Conservation (phyloP, 305 asterid species). For the Rubia peregrina region DNA sequence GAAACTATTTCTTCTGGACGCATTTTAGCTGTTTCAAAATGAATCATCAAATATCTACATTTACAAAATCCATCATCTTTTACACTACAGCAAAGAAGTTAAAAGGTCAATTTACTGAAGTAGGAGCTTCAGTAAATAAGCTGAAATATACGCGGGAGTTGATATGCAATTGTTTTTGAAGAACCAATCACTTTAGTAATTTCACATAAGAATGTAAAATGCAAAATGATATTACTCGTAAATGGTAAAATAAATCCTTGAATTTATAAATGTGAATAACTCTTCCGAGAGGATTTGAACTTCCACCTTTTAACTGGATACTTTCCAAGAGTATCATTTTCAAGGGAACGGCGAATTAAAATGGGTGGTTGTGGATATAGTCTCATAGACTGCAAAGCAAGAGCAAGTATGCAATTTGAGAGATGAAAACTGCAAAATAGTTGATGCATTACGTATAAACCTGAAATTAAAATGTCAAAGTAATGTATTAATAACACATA, state of each 20-base stretch:
- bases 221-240: not conserved
- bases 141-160: no score
- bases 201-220: not conserved
- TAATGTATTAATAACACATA: not conserved
- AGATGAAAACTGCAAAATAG: conserved; percentile 16
- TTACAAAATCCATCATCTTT: not conserved
- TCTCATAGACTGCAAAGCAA: conserved; percentile 71
- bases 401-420: conserved; percentile 7
- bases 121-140: no score
- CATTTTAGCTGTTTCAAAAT: no score
- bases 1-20: not conserved
- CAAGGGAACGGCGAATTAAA: conserved; percentile 91
- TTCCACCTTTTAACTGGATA: conserved; percentile 78
- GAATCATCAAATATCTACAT: no score
- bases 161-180: not conserved
- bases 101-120: conserved; percentile 7
- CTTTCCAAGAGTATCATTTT: conserved; percentile 64
- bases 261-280: not conserved
- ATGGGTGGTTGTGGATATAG: conserved; percentile 98
- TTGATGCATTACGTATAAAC: conserved; percentile 25
- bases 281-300: not conserved
- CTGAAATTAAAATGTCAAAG: conserved; percentile 34
- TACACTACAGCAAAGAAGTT: conserved; percentile 4
- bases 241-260: not conserved
- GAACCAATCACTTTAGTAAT: not conserved